Conservation (phyloP, 331 rosid genomes). For the Pyracantha coccinea region DNA sequence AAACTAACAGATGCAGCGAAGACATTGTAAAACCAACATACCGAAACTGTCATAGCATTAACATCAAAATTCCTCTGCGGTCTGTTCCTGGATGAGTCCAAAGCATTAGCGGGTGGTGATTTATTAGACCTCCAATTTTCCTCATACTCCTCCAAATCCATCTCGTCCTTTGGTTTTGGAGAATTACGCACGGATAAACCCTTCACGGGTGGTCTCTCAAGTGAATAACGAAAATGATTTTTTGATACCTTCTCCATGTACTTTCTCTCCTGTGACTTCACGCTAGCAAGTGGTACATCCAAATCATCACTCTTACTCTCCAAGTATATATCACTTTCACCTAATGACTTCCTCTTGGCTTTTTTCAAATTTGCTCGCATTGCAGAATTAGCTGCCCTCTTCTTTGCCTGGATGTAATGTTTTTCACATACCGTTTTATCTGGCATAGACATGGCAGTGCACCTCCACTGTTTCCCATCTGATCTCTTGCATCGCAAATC, state of each 20-base stretch:
- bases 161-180: constrained; percentile 27
- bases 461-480: constrained; percentile 97
- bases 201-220: constrained; percentile 33
- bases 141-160: constrained; percentile 36
- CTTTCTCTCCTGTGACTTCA: constrained; percentile 44
- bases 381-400: constrained; percentile 97
- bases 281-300: constrained; percentile 38
- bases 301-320: constrained; percentile 87
- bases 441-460: constrained; percentile 98
- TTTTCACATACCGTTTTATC: constrained; percentile 97
- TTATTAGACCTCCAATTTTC: constrained; percentile 55
- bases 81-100: constrained; percentile 47
- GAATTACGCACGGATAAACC: constrained; percentile 24
- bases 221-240: constrained; percentile 55
- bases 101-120: constrained; percentile 40
- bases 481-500: constrained; percentile 98
- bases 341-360: constrained; percentile 66
- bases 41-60: constrained; percentile 48
- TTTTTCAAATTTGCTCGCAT: constrained; percentile 90
- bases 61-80: constrained; percentile 56
- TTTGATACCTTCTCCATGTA: constrained; percentile 46
- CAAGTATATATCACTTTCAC: constrained; percentile 47
- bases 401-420: constrained; percentile 97
- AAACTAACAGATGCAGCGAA: background rate
- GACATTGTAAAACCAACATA: constrained; percentile 26